Conservation (phyloP, 352 stramenopile species). For the Phytophthora nicotianae region DNA sequence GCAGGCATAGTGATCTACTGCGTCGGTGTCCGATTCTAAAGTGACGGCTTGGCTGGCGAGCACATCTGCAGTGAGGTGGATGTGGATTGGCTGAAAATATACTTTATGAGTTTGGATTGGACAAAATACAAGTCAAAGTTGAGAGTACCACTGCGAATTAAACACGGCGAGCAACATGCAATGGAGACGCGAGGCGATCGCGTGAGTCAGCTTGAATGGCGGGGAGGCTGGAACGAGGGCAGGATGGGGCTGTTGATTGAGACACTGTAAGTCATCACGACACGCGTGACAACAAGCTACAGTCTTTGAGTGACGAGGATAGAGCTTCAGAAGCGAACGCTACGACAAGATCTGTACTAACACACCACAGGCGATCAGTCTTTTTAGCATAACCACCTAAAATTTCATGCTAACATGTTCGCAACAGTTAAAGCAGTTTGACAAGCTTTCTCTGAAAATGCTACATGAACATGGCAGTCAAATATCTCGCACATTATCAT, state of each 20-base stretch:
- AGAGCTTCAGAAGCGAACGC: background rate
- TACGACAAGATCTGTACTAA: too few species aligned
- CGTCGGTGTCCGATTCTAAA: constrained; percentile 3
- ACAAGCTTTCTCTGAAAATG: too few species aligned
- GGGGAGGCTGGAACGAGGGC: background rate
- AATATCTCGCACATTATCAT: constrained; percentile 1
- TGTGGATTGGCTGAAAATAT: background rate
- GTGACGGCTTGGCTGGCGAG: constrained; percentile 10
- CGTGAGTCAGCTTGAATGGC: constrained; percentile 1
- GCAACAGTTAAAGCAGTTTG: too few species aligned
- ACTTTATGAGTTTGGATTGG: constrained; percentile 15
- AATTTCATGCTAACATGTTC: too few species aligned
- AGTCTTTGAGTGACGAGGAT: background rate
- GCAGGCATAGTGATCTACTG: constrained; percentile 11
- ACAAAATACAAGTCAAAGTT: constrained; percentile 4
- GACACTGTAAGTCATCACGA: constrained; percentile 1
- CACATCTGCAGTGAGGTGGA: background rate
- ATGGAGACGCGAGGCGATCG: background rate
- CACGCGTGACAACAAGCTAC: background rate
- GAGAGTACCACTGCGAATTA: background rate
- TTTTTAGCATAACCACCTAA: too few species aligned
- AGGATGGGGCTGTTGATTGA: background rate
- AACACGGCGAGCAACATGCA: background rate
- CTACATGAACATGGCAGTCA: constrained; percentile 3
- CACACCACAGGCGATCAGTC: too few species aligned